Conservation (phyloP, 306 rosid species). For the Abrus pulchellus region DNA sequence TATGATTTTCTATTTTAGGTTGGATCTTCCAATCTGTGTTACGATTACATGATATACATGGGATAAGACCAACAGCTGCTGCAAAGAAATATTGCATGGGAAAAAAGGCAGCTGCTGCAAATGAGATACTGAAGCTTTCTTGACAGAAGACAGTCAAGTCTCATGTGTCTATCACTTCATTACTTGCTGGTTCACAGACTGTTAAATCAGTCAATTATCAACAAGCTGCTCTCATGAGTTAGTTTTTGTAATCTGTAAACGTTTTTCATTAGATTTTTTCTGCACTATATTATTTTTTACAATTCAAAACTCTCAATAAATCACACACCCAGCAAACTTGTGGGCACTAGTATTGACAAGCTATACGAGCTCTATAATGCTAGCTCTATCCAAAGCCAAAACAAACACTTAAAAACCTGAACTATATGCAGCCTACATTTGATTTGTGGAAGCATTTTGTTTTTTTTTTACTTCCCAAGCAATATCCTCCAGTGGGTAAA, state of each 20-base stretch:
- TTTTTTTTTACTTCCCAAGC: conserved; percentile 21
- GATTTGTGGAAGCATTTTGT: conserved; percentile 26
- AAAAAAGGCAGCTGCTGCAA: conserved; percentile 7
- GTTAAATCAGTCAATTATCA: conserved; percentile 16
- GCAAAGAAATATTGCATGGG: too few relatives aligned
- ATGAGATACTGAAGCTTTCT: conserved; percentile 9
- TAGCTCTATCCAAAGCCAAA: conserved; percentile 34
- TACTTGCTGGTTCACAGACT: conserved; percentile 7
- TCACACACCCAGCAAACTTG: conserved; percentile 1
- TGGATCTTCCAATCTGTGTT: too few relatives aligned
- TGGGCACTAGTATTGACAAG: conserved; percentile 21
- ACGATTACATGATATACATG: background rate
- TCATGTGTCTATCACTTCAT: conserved; percentile 20
- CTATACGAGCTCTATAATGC: conserved; percentile 5
- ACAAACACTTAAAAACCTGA: conserved; percentile 18
- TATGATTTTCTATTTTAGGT: too few relatives aligned
- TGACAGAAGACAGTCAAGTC: conserved; percentile 28
- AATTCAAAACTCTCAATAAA: conserved; percentile 3
- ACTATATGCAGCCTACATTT: conserved; percentile 18
- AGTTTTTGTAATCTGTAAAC: background rate
- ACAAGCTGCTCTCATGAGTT: conserved; percentile 24
- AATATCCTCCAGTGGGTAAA: background rate
- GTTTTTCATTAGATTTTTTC: background rate
- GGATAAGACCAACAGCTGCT: conserved; percentile 8
- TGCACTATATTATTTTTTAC: background rate